phyloP scores from a whole-genome alignment of 1,284 basidiomycete genomes.

The Austroboletus niveus region DNA sequence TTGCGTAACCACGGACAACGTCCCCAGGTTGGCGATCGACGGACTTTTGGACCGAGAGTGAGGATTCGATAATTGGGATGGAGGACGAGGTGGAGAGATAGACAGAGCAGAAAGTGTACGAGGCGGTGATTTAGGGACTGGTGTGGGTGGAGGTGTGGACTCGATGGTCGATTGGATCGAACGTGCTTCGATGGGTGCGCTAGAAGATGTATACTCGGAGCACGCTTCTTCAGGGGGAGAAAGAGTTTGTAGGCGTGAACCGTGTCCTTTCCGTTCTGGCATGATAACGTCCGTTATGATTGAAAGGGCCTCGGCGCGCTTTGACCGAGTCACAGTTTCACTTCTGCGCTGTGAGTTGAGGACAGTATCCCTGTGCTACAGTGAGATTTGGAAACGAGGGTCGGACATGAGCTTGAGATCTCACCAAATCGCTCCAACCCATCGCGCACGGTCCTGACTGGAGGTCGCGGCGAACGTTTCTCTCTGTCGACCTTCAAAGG shows the following conservation, averaged over 20 bases:
- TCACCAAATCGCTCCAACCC: slow-evolving; percentile 73
- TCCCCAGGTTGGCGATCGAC: slow-evolving; percentile 52
- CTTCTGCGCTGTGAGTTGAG: slow-evolving; percentile 39
- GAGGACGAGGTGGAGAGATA: slow-evolving; percentile 28
- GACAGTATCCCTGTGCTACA: slow-evolving; percentile 53
- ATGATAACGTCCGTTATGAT: slow-evolving; percentile 20
- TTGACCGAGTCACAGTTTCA: not conserved
- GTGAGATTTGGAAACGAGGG: slow-evolving; percentile 1
- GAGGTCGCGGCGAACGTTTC: slow-evolving; percentile 63
- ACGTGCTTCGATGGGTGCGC: slow-evolving; percentile 9
- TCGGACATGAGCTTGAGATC: slow-evolving; percentile 7
- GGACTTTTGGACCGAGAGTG: slow-evolving; percentile 42
- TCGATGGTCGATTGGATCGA: slow-evolving; percentile 5
- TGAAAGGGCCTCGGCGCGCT: slow-evolving; percentile 3
- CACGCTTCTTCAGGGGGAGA: slow-evolving; percentile 16
- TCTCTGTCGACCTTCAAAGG: slow-evolving; percentile 47
- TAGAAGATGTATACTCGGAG: slow-evolving; percentile 33
- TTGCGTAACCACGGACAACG: slow-evolving; percentile 50
- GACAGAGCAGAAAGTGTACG: slow-evolving; percentile 17
- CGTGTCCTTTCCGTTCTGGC: not conserved
- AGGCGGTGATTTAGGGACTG: slow-evolving; percentile 23
- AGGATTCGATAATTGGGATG: slow-evolving; percentile 19
- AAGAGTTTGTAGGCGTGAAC: slow-evolving; percentile 3
- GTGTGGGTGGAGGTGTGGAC: slow-evolving; percentile 20
- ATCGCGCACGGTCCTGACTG: slow-evolving; percentile 61